These are phyloP conservation scores for Aspergillus aculeatus DNA, from an alignment of 2,329 filamentous ascomycete species.

Conservation along the genomic window DNA sequence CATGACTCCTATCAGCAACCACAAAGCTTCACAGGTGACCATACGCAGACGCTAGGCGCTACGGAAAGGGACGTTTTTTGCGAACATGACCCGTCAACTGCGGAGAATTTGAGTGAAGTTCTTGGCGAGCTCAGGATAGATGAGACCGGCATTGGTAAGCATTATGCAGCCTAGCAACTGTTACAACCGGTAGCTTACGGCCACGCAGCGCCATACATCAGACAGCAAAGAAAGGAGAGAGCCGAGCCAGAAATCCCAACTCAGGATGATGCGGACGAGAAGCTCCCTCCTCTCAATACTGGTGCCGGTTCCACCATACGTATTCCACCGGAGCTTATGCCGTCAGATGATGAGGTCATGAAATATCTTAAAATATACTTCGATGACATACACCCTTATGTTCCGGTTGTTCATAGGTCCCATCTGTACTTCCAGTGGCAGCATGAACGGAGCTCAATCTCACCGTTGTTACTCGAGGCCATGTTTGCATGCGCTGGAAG, in stretches of 20 bases:
- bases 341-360: slow-evolving; percentile 74
- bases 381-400: slow-evolving; percentile 83
- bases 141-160: slow-evolving; percentile 77
- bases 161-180: neutral
- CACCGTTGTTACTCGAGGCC: slow-evolving; percentile 82
- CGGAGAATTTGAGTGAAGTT: slow-evolving; percentile 73
- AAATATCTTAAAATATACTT: slow-evolving; percentile 92
- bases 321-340: slow-evolving; percentile 92
- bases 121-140: slow-evolving; percentile 85
- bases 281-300: slow-evolving; percentile 65
- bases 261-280: slow-evolving; percentile 68
- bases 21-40: slow-evolving; percentile 26
- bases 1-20: slow-evolving; percentile 31
- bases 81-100: slow-evolving; percentile 63
- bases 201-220: slow-evolving; percentile 74
- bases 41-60: slow-evolving; percentile 28
- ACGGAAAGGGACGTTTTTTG: slow-evolving; percentile 52
- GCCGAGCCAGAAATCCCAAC: slow-evolving; percentile 55
- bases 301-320: slow-evolving; percentile 74
- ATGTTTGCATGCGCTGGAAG: slow-evolving; percentile 87
- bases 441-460: slow-evolving; percentile 76
- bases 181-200: neutral
- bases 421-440: slow-evolving; percentile 90
- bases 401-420: slow-evolving; percentile 80
- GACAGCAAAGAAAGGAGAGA: slow-evolving; percentile 56